phyloP scores from a whole-genome alignment of 768 basidiomycete genomes.

The Sporobolomyces roseus region DNA sequence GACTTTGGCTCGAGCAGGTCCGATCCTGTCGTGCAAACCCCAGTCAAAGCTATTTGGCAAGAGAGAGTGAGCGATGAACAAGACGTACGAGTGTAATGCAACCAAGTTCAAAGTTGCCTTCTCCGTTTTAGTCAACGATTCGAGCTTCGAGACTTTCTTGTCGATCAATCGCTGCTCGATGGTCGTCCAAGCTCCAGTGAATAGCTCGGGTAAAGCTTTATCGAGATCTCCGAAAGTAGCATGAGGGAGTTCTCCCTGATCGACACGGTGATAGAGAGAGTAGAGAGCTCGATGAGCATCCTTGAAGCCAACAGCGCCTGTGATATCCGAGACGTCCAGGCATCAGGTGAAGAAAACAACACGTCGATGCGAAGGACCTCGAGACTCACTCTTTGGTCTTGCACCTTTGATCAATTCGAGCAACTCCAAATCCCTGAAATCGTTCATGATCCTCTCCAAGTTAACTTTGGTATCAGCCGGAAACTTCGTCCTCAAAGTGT shows the following conservation, averaged over 20 bases:
- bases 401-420: slow-evolving; percentile 3
- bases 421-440: slow-evolving; percentile 31
- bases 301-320: slow-evolving; percentile 25
- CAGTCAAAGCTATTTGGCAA: neutral
- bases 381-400: slow-evolving; percentile 17
- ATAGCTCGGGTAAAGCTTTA: slow-evolving; percentile 7
- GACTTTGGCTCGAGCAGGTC: slow-evolving; percentile 19
- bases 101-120: slow-evolving; percentile 22
- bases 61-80: neutral
- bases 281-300: slow-evolving; percentile 30
- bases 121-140: neutral
- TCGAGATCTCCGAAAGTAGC: slow-evolving; percentile 24
- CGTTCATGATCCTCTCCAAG: slow-evolving; percentile 23
- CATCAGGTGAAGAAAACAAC: neutral
- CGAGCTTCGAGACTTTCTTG: neutral
- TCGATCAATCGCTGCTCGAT: slow-evolving; percentile 19
- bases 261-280: slow-evolving; percentile 26
- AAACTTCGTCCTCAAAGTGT: neutral
- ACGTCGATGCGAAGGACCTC: too few species aligned
- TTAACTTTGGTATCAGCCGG: slow-evolving; percentile 1
- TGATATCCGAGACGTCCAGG: neutral
- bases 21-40: slow-evolving; percentile 15
- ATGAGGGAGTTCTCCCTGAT: slow-evolving; percentile 2
- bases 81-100: slow-evolving; percentile 19
- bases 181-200: slow-evolving; percentile 11